Evolutionary conservation across 495 filamentous ascomycete species (phyloP).

Genomic region (Aspergillus steynii): DNA sequence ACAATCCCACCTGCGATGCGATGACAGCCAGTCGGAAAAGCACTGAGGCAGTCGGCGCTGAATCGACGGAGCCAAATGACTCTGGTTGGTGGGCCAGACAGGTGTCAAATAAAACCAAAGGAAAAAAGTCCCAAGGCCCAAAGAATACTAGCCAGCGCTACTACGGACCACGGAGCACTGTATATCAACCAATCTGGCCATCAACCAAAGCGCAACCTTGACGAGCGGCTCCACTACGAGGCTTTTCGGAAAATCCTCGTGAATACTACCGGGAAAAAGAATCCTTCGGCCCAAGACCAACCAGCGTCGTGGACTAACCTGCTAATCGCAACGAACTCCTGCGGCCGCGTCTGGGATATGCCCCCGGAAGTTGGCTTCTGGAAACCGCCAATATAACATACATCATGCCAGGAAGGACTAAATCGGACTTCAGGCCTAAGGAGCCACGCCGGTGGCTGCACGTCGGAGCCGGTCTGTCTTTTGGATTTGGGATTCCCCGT

Average conservation of each 20-base stretch:
- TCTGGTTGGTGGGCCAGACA: slow-evolving; percentile 15
- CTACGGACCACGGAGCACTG: not conserved
- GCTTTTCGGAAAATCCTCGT: not conserved
- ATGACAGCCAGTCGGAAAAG: not conserved
- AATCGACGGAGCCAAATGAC: not conserved
- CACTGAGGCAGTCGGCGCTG: not conserved
- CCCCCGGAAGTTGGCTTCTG: slow-evolving; percentile 6
- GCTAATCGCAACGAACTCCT: not conserved
- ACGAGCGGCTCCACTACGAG: not conserved
- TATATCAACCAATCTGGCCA: not conserved
- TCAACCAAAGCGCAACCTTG: not conserved
- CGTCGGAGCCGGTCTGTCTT: not conserved
- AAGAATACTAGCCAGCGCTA: not conserved
- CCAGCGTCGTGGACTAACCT: not conserved
- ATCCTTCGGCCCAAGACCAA: not conserved
- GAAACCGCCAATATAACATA: slow-evolving; percentile 13
- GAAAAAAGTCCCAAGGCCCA: not conserved
- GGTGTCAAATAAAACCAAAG: slow-evolving; percentile 21
- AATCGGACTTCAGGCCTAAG: slow-evolving; percentile 4
- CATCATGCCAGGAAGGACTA: slow-evolving; percentile 16
- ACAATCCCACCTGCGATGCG: not conserved
- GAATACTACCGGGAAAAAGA: not conserved
- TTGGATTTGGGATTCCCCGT: not conserved
- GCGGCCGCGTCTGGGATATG: not conserved
- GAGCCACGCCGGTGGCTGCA: not conserved